These are phyloP conservation scores for Aspergillus pseudoglaucus DNA, from an alignment of 2,329 filamentous ascomycete genomes.

Conservation along the genomic window DNA sequence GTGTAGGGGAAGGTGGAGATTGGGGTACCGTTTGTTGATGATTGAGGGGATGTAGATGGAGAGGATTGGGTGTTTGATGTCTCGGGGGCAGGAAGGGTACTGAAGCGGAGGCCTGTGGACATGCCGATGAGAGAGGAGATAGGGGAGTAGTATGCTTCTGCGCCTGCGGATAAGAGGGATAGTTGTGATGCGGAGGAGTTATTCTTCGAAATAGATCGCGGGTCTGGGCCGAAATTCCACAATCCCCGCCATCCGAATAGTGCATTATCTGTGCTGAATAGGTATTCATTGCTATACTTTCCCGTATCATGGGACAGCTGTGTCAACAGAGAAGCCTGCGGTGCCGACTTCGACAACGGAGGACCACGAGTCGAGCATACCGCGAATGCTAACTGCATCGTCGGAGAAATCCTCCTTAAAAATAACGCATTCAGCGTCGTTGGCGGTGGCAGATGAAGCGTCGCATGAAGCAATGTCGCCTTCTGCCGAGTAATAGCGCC, in stretches of 20 bases:
- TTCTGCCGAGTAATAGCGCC: slow-evolving; percentile 17
- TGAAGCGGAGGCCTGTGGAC: slow-evolving; percentile 81
- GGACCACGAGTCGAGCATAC: slow-evolving; percentile 36
- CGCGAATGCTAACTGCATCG: slow-evolving; percentile 71
- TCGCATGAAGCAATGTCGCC: slow-evolving; percentile 40
- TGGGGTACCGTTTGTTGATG: slow-evolving; percentile 19
- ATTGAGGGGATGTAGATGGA: slow-evolving; percentile 17
- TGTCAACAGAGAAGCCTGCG: slow-evolving; percentile 40
- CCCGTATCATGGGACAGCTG: slow-evolving; percentile 65
- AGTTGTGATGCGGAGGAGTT: slow-evolving; percentile 51
- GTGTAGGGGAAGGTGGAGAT: slow-evolving; percentile 80
- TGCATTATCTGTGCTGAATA: slow-evolving; percentile 88
- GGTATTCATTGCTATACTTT: slow-evolving; percentile 79
- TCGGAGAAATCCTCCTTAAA: slow-evolving; percentile 68
- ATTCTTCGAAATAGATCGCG: slow-evolving; percentile 16
- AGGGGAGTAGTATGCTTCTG: slow-evolving; percentile 90
- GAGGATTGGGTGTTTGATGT: slow-evolving; percentile 15
- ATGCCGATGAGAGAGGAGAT: slow-evolving; percentile 91
- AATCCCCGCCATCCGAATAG: slow-evolving; percentile 80
- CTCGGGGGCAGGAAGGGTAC: slow-evolving; percentile 62
- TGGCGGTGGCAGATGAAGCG: slow-evolving; percentile 53
- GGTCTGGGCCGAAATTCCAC: slow-evolving; percentile 85
- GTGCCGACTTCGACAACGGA: slow-evolving; percentile 37
- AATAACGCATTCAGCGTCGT: slow-evolving; percentile 83
- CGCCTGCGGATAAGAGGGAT: slow-evolving; percentile 82